Evolutionary conservation across 768 basidiomycete species (phyloP), one percentile per base, ranked within the genome.

Genomic region (Tricholoma sp.): DNA sequence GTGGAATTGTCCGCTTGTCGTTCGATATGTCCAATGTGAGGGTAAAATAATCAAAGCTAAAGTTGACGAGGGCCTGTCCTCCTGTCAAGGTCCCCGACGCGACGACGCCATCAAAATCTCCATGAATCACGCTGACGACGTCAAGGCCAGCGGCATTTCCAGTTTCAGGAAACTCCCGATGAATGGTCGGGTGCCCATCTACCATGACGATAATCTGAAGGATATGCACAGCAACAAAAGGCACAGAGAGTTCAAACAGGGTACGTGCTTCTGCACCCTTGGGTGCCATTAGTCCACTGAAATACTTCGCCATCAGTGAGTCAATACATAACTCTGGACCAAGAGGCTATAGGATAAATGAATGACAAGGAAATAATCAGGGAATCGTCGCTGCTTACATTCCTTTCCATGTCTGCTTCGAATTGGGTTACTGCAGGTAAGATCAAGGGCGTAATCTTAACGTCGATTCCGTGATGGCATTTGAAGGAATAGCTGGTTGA

Each of bases 361-460:
- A 43, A 43, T 53, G 10, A 52, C 53, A 31, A 11, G 16, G 22
- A 27, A 27, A 27, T 18, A 43, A 19, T 43, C 11, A 41, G 35
- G 5, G 18, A 54, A 18, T 19, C 3, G 49, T 57, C 37, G 29
- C 24, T 47, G 61, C 78, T 65, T 66, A 87, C 86, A 64, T 71
- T 72, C 24, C 63, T 67, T 55, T 71, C 70, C 37, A 81, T 58
- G 47, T 84, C 85, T 43, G 79, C 69, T 62, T 80, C 75, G 16
- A 89, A 63, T 54, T 66, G 66, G 31, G 67, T 64, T n/a, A 73
- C 66, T 46, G 75, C 77, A 16, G 76, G 71, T 35, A 83, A 57
- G 16, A 83, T 50, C 18, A 89, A 71, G 2, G 88, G 88, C 5
- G 83, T 86, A n/a, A 85, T 55, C 43, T 72, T 69, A 16, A 84